Evolutionary conservation across 345 rosid genomes (phyloP).

Genomic region (Xanthoceras sorbifolium): DNA sequence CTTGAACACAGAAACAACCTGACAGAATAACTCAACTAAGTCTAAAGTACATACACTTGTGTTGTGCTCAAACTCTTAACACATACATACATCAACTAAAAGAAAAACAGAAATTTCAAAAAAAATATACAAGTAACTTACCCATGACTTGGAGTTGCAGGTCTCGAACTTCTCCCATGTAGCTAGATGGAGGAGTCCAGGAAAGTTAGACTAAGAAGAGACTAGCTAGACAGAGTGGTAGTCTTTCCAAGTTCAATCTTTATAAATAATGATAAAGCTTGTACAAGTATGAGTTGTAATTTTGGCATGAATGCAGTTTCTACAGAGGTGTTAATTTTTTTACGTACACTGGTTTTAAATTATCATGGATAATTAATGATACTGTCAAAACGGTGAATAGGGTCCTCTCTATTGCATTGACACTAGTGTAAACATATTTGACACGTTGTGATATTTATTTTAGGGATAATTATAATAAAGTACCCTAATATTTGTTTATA

Average conservation of each 20-base stretch:
- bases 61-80: not conserved
- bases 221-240: not conserved
- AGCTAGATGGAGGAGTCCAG: not conserved
- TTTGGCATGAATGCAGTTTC: too few relatives aligned
- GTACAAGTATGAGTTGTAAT: too few relatives aligned
- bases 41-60: not conserved
- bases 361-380: too few relatives aligned
- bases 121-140: constrained; percentile 15
- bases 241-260: not conserved
- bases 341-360: too few relatives aligned
- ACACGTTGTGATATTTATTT: too few relatives aligned
- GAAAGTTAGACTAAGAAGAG: not conserved
- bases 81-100: too few relatives aligned
- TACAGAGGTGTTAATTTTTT: too few relatives aligned
- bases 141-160: constrained; percentile 23
- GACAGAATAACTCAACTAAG: not conserved
- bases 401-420: too few relatives aligned
- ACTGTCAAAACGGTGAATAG: too few relatives aligned
- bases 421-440: too few relatives aligned
- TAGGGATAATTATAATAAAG: too few relatives aligned
- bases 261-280: not conserved
- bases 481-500: too few relatives aligned
- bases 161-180: constrained; percentile 34
- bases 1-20: not conserved
- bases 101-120: not conserved